Evolutionary conservation across 495 filamentous ascomycete genomes (phyloP).

Genomic region (Penicillium ucsense): DNA sequence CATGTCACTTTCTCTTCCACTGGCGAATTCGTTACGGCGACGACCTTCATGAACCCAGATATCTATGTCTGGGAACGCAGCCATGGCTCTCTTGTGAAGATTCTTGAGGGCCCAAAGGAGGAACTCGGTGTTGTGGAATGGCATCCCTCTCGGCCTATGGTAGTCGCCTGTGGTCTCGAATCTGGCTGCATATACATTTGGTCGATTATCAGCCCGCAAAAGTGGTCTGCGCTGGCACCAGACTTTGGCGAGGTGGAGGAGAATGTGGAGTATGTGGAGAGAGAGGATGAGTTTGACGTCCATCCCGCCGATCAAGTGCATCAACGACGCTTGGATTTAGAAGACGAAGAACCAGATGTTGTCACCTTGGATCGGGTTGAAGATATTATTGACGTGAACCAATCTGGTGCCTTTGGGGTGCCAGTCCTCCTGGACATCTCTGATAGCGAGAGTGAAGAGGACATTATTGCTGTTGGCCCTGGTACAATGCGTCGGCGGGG

Average conservation of each 20-base stretch:
- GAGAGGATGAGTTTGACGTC: constrained; percentile 96
- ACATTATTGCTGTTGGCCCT: constrained; percentile 73
- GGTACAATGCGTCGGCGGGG: constrained; percentile 76
- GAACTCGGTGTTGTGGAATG: constrained; percentile 93
- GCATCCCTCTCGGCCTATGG: constrained; percentile 82
- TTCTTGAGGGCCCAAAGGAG: constrained; percentile 90
- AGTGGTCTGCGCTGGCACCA: constrained; percentile 92
- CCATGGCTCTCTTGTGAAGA: constrained; percentile 88
- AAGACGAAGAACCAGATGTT: constrained; percentile 86
- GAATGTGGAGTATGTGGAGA: constrained; percentile 91
- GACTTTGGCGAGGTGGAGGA: constrained; percentile 98
- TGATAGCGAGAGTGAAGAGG: constrained; percentile 70
- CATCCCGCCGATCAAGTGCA: constrained; percentile 92
- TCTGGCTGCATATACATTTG: constrained; percentile 84
- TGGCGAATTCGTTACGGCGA: constrained; percentile 79
- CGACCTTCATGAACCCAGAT: constrained; percentile 93
- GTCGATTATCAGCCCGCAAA: constrained; percentile 84
- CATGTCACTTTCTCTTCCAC: constrained; percentile 88
- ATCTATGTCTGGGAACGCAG: constrained; percentile 97
- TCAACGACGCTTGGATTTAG: constrained; percentile 75
- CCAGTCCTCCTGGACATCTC: constrained; percentile 79
- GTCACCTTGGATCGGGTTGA: constrained; percentile 62
- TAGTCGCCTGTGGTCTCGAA: constrained; percentile 85
- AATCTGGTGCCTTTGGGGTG: constrained; percentile 64
- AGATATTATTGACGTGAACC: constrained; percentile 33